Conservation (phyloP, 163 green algal species). For the Scenedesmus sp. region DNA sequence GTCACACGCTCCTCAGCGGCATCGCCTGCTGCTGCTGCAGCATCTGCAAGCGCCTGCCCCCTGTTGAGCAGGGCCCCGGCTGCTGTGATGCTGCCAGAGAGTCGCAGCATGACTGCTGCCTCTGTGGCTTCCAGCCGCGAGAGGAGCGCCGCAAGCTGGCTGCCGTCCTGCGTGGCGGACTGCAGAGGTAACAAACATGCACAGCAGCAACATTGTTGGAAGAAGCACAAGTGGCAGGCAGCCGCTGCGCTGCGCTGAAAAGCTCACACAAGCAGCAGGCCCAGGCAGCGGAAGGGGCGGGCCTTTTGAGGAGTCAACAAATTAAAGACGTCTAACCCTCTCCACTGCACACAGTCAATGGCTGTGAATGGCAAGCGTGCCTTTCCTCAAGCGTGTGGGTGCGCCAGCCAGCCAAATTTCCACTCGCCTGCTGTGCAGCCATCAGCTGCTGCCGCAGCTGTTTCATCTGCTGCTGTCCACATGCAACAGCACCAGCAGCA, state of each 20-base stretch:
- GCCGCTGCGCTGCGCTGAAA: no score
- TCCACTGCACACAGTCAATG: no score
- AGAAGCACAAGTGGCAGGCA: not conserved
- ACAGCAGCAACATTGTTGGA: not conserved
- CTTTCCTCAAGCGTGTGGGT: no score
- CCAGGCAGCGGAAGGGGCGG: no score
- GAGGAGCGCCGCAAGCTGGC: not conserved
- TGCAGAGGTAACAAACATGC: not conserved
- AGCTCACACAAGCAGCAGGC: not conserved
- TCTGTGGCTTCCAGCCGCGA: conserved; percentile 32
- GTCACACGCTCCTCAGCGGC: conserved; percentile 7
- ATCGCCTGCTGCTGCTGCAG: not conserved
- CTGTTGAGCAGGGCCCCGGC: conserved; percentile 26
- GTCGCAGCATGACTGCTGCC: not conserved
- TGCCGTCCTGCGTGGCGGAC: not conserved
- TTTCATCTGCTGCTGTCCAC: not conserved
- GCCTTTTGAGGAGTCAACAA: no score
- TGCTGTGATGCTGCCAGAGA: not conserved
- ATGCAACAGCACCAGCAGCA: not conserved
- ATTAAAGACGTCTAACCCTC: no score
- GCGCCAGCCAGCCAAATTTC: not conserved
- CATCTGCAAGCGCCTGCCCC: conserved; percentile 2
- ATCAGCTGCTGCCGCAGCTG: conserved; percentile 37
- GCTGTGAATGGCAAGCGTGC: no score
- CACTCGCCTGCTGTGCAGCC: not conserved